A percentile compares a stretch with the other conserved stretches of the same genome.
phyloP scores from a whole-genome alignment of 2,329 filamentous ascomycete species.

The Berkeleyomyces rouxiae region DNA sequence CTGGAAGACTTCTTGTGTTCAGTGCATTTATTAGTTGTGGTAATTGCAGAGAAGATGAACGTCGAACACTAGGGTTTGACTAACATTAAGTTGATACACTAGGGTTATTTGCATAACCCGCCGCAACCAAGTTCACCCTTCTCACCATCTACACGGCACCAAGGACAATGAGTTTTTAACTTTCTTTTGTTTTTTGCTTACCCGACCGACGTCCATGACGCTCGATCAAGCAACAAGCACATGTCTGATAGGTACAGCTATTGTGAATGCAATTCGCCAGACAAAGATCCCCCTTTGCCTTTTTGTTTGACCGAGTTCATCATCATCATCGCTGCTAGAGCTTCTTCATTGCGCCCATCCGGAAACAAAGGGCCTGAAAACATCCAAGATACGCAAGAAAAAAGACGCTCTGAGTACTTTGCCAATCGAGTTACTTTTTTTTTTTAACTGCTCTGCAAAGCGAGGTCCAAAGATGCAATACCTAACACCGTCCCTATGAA shows the following conservation, averaged over 20 bases:
- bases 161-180: constrained; percentile 5
- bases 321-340: constrained; percentile 13
- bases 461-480: constrained; percentile 43
- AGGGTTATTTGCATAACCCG: not conserved
- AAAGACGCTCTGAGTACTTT: constrained; percentile 18
- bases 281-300: constrained; percentile 14
- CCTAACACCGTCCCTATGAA: constrained; percentile 41
- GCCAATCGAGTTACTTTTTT: constrained; percentile 30
- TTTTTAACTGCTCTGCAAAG: constrained; percentile 28
- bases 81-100: not conserved
- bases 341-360: constrained; percentile 10
- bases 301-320: constrained; percentile 14
- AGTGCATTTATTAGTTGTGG: too few species aligned
- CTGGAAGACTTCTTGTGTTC: too few species aligned
- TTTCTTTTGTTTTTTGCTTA: constrained; percentile 13
- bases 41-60: too few species aligned
- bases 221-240: constrained; percentile 6
- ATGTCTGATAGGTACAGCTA: constrained; percentile 7
- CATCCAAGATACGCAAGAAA: constrained; percentile 11
- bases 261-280: constrained; percentile 10
- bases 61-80: too few species aligned
- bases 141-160: not conserved
- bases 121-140: not conserved
- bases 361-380: constrained; percentile 5
- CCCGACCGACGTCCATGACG: constrained; percentile 7